Evolutionary conservation across 129 eudicot genomes (phyloP).

Genomic region (Rutidosis leptorrhynchoides): DNA sequence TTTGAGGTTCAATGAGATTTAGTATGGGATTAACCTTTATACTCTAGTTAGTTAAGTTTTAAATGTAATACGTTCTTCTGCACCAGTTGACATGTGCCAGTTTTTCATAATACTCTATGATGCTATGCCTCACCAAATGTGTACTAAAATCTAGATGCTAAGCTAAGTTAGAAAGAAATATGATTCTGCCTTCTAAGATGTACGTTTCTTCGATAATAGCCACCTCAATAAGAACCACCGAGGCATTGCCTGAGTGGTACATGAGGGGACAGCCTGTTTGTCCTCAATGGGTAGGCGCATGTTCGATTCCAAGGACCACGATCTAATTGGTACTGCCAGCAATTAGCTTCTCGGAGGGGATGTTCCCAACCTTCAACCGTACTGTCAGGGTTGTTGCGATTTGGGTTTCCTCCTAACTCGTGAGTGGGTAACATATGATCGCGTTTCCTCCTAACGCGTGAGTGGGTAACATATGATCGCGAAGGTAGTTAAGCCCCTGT

Average conservation of each 20-base stretch:
- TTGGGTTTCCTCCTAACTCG: too few species aligned
- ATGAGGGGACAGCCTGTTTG: too few species aligned
- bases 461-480: too few species aligned
- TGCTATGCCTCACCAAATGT: constrained; percentile 15
- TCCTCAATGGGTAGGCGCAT: too few species aligned
- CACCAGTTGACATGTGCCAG: constrained; percentile 2
- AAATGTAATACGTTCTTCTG: neutral
- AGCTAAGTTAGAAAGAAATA: constrained; percentile 6
- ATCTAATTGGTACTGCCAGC: too few species aligned
- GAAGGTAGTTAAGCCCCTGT: constrained; percentile 8
- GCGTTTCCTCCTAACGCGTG: too few species aligned
- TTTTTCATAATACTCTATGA: constrained; percentile 17
- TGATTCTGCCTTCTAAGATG: constrained; percentile 1
- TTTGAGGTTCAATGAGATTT: neutral
- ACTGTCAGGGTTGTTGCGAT: too few species aligned
- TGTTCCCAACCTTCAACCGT: too few species aligned
- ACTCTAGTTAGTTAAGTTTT: neutral
- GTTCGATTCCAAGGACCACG: too few species aligned
- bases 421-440: too few species aligned
- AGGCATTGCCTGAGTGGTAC: too few species aligned
- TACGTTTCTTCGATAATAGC: neutral
- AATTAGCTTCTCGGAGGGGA: too few species aligned
- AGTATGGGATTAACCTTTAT: neutral
- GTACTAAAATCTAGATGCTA: constrained; percentile 18
- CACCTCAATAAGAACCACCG: constrained; percentile 24